phyloP scores from a whole-genome alignment of 2,329 filamentous ascomycete genomes.

The Thermothelomyces thermophilus region DNA sequence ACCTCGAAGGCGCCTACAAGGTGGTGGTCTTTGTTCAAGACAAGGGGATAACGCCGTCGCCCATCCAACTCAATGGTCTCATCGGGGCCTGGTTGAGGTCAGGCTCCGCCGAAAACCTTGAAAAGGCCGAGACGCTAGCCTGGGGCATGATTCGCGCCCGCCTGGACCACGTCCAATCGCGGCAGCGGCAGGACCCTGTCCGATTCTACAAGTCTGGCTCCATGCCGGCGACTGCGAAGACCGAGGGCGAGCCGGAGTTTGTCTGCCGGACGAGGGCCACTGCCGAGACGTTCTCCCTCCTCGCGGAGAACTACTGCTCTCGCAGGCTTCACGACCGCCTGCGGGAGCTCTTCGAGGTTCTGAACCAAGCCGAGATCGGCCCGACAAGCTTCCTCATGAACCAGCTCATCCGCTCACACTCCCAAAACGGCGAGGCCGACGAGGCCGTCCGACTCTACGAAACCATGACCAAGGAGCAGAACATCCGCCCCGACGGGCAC shows the following conservation, averaged over 20 bases:
- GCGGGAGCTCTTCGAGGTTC: slow-evolving; percentile 54
- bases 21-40: slow-evolving; percentile 72
- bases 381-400: slow-evolving; percentile 74
- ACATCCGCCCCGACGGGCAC: slow-evolving; percentile 55
- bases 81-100: slow-evolving; percentile 71
- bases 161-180: slow-evolving; percentile 53
- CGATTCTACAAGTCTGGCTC: slow-evolving; percentile 22
- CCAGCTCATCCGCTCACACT: slow-evolving; percentile 62
- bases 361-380: slow-evolving; percentile 56
- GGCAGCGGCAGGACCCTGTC: slow-evolving; percentile 31
- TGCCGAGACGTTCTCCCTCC: slow-evolving; percentile 69
- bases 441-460: slow-evolving; percentile 52
- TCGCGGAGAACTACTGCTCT: slow-evolving; percentile 65
- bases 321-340: slow-evolving; percentile 53
- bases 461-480: slow-evolving; percentile 43
- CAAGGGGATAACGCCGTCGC: slow-evolving; percentile 59
- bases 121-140: slow-evolving; percentile 60
- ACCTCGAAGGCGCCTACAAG: slow-evolving; percentile 62
- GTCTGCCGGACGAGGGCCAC: slow-evolving; percentile 51
- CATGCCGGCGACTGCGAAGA: not conserved
- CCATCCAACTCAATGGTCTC: slow-evolving; percentile 75
- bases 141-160: slow-evolving; percentile 72
- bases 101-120: slow-evolving; percentile 45
- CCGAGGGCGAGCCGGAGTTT: slow-evolving; percentile 26
- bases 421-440: slow-evolving; percentile 50